Conservation (phyloP, 140 eudicot genomes). For the Oenanthe javanica region DNA sequence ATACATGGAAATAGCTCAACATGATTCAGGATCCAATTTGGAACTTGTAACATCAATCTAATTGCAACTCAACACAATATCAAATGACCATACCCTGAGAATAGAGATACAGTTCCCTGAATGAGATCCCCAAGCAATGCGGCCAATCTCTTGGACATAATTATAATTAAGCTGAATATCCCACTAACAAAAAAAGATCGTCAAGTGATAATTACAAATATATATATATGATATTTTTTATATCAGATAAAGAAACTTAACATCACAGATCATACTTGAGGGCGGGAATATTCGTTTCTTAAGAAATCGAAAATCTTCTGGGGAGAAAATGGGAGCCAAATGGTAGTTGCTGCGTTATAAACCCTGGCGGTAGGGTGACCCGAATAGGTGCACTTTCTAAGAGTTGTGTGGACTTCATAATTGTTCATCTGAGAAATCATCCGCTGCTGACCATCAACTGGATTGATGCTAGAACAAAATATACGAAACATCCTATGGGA, state of each 20-base stretch:
- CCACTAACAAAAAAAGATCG: constrained; percentile 31
- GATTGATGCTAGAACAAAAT: constrained; percentile 64
- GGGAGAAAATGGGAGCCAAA: constrained; percentile 64
- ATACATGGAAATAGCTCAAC: too few species aligned
- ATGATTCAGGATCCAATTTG: too few species aligned
- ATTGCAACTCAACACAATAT: neutral
- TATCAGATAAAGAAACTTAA: neutral
- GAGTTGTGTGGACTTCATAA: constrained; percentile 50
- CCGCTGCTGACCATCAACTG: constrained; percentile 50
- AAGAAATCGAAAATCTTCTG: constrained; percentile 53
- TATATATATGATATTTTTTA: neutral
- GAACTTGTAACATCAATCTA: too few species aligned
- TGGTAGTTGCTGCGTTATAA: constrained; percentile 65
- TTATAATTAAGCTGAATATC: constrained; percentile 54
- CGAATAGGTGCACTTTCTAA: constrained; percentile 45
- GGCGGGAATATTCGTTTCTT: constrained; percentile 55
- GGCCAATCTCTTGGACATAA: constrained; percentile 69
- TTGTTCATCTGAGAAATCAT: constrained; percentile 36
- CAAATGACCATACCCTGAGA: constrained; percentile 35
- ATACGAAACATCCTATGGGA: constrained; percentile 59
- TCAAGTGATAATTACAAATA: neutral
- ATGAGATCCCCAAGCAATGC: constrained; percentile 57
- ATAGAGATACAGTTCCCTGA: constrained; percentile 71
- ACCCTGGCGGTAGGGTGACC: constrained; percentile 51
- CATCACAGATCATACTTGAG: constrained; percentile 36